Base-by-base conservation (phyloP, 2,329 filamentous ascomycete genomes). In the Trichoderma koningii region DNA sequence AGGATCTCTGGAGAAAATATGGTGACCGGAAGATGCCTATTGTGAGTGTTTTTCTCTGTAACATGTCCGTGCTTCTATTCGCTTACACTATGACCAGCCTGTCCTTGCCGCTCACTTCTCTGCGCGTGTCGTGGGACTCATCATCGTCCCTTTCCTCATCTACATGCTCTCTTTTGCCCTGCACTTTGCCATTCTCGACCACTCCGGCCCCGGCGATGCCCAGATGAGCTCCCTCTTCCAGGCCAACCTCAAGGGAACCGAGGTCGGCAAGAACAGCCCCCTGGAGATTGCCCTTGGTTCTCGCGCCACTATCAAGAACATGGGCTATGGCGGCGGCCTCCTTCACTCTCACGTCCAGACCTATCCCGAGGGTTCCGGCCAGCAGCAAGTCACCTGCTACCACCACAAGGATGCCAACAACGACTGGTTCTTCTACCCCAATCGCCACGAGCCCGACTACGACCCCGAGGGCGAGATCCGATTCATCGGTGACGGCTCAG, bases 221-320 rank as follows among this genome's bases (percentile, higher is more conserved):
- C 95, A 99, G 79, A 99, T 99, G 95, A 97, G 93, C 81, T 99
- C 95, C 28, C 87, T 99, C 57, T 99, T 99, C 85, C 95, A 99
- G 77, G 95, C 96, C 55, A 99, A 99, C 75, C 85, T 99, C 44
- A 89, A 87, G 72, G 95, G 95, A 28, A 98, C 94, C 12, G 91
- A 96, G 69, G 94, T 99, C 68, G 94, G 94, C 74, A 93, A 92
- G 77, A 90, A 97, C 76, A 97, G 93, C 74, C 95, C 96, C 23
- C 85, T 99, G 17, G 95, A 99, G 75, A 83, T 99, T 69, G 94
- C 93, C 5, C 83, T 90, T 69, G 95, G 96, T 28, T 99, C 95
- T 42, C 88, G 90, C 66, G 91, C 90, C 9, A 99, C 95, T 0
- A 82, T 99, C 70, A 99, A 99, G 85, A 99, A 99, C 77, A 99